Percentiles rank a stretch among this genome's conserved stretches.
Evolutionary conservation across 768 basidiomycete genomes (phyloP).

Genomic region (Tulasnella sp.): DNA sequence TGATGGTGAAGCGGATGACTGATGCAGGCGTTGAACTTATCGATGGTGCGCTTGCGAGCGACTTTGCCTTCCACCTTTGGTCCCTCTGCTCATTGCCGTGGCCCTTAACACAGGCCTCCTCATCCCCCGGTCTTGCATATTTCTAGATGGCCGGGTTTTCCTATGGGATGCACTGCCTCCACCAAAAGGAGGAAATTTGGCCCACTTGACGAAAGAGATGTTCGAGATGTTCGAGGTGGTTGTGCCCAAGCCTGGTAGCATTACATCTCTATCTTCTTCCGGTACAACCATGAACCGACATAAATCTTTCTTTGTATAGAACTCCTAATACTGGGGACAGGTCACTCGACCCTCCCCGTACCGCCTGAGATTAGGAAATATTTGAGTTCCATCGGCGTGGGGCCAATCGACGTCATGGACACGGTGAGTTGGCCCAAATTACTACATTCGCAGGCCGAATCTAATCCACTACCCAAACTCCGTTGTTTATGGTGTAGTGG

Average conservation of each 20-base stretch:
- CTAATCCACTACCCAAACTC: background rate
- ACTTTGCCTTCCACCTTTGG: background rate
- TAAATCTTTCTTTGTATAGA: conserved; percentile 38
- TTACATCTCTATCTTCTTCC: conserved; percentile 3
- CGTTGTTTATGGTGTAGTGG: too few species aligned
- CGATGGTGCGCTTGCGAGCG: conserved; percentile 5
- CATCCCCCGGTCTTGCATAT: conserved; percentile 66
- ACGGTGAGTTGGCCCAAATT: conserved; percentile 43
- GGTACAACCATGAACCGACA: background rate
- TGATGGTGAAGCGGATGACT: conserved; percentile 14
- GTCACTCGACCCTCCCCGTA: conserved; percentile 54
- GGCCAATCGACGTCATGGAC: conserved; percentile 78
- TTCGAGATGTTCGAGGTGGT: conserved; percentile 76
- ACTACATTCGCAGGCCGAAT: background rate
- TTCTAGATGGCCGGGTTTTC: conserved; percentile 77
- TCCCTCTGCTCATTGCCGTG: background rate
- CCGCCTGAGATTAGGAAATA: conserved; percentile 57
- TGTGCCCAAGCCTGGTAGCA: conserved; percentile 74
- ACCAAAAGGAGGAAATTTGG: conserved; percentile 33
- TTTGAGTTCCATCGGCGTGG: conserved; percentile 62
- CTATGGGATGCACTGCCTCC: conserved; percentile 75
- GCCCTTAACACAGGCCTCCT: conserved; percentile 42
- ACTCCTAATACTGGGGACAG: conserved; percentile 84
- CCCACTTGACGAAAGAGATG: conserved; percentile 60
- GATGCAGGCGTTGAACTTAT: conserved; percentile 11